Conservation (phyloP, 192 early-diverging fungal genomes). For the Rhizophagus prolifer region DNA sequence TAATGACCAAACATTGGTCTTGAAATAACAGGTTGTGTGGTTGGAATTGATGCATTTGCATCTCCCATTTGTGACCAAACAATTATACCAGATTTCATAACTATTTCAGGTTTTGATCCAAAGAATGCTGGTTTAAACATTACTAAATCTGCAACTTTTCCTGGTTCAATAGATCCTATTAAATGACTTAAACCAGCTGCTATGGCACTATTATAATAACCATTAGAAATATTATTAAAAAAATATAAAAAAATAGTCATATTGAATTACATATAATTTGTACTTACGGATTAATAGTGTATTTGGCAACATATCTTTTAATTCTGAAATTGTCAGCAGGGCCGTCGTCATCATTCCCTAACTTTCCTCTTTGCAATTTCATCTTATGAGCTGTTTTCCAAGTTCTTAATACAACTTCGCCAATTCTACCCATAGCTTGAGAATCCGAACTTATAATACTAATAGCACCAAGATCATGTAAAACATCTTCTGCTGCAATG, state of each 20-base stretch:
- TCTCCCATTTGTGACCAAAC: slow-evolving; percentile 88
- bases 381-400: slow-evolving; percentile 98
- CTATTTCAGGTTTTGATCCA: slow-evolving; percentile 81
- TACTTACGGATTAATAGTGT: slow-evolving; percentile 93
- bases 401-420: slow-evolving; percentile 87
- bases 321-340: slow-evolving; percentile 86
- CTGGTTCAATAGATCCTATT: slow-evolving; percentile 90
- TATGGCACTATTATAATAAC: slow-evolving; percentile 60
- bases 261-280: background rate
- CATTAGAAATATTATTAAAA: background rate
- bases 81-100: slow-evolving; percentile 89
- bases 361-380: slow-evolving; percentile 77
- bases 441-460: slow-evolving; percentile 91
- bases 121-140: slow-evolving; percentile 84
- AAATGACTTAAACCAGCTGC: slow-evolving; percentile 85
- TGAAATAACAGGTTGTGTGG: slow-evolving; percentile 83
- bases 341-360: slow-evolving; percentile 48
- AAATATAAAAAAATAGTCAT: background rate
- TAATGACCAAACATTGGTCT: slow-evolving; percentile 85
- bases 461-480: slow-evolving; percentile 95
- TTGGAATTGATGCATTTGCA: slow-evolving; percentile 94
- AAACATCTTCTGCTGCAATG: slow-evolving; percentile 94
- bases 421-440: slow-evolving; percentile 96
- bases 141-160: slow-evolving; percentile 92
- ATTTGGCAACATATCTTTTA: slow-evolving; percentile 92